Conservation (phyloP, 768 basidiomycete species). For the Kwoniella mangroviensis region DNA sequence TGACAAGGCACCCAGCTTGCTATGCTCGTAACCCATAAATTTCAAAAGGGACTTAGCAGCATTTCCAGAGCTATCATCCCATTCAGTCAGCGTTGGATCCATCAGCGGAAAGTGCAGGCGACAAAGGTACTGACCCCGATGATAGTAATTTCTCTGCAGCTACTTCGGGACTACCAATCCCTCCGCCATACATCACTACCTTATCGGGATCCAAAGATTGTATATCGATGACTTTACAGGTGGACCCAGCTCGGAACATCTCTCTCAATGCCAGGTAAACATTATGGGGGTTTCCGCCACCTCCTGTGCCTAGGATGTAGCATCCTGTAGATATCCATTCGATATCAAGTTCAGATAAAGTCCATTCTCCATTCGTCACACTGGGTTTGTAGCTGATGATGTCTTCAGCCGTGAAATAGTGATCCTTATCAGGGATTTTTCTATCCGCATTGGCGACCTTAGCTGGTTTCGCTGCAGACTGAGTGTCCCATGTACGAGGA, state of each 20-base stretch:
- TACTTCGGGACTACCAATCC: slow-evolving; percentile 40
- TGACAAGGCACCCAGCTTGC: slow-evolving; percentile 40
- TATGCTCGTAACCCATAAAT: slow-evolving; percentile 7
- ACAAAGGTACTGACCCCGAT: slow-evolving; percentile 19
- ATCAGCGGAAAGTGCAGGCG: background rate
- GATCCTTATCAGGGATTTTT: slow-evolving; percentile 9
- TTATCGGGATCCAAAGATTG: slow-evolving; percentile 56
- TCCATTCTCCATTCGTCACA: slow-evolving; percentile 61
- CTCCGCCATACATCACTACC: slow-evolving; percentile 60
- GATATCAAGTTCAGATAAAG: slow-evolving; percentile 62
- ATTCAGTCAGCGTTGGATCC: background rate
- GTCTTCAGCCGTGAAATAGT: slow-evolving; percentile 35
- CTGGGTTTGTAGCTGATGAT: slow-evolving; percentile 59
- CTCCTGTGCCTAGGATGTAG: slow-evolving; percentile 68
- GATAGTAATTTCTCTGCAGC: slow-evolving; percentile 53
- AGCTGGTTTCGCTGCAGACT: background rate
- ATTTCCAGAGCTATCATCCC: background rate
- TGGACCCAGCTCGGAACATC: slow-evolving; percentile 63
- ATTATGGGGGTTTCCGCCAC: slow-evolving; percentile 67
- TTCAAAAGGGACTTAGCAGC: background rate
- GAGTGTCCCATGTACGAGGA: background rate
- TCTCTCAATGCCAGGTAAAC: slow-evolving; percentile 63
- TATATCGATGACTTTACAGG: slow-evolving; percentile 62
- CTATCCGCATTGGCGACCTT: slow-evolving; percentile 13
- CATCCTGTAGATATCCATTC: slow-evolving; percentile 70